Evolutionary conservation across 2,329 filamentous ascomycete species (phyloP), one percentile per base, ranked within the genome.

Genomic region (Didymella keratinophila): DNA sequence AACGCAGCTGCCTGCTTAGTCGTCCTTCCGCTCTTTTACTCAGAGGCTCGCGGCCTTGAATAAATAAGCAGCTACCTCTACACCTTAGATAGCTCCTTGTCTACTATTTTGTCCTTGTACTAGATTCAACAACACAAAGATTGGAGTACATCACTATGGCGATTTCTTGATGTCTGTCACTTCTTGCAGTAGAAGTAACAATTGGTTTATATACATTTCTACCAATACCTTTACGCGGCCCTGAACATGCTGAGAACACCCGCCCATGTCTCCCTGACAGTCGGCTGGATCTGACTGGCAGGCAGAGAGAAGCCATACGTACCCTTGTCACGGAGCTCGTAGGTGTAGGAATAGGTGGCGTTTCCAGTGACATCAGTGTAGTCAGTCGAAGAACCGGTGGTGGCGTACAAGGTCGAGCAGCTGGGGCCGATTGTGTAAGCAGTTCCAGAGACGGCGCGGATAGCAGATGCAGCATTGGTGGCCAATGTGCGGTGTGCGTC

Each of bases 371-470:
- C 79, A 63, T 78, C 75, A 0, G 76, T 75, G 60, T 81, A 82
- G 61, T 83, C 81, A 2, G 76, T 72, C 7, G 75, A 78, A 27
- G 66, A 72, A 2, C 81, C 81, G 16, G 78, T 79, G 1, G 84
- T 83, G 42, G 83, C 79, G 71, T 89, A 89, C 56, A 89, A 82
- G 30, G 85, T 88, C 18, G 78, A 77, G 71, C 87, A 89, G 62
- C 84, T 81, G 3, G 80, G 81, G 2, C 82, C 82, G 70, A 51
- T 69, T 58, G 74, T 79, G 79, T 55, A 76, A 10, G 60, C 53
- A 9, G 79, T 83, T 2, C 79, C 79, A 45, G 85, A 84, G 2
- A 85, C 81, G 0, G 83, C 83, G 21, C 80, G 71, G 66, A 89
- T 85, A 12, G 85, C 86, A 4, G 79, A 72, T 11, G 80, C 80